These are phyloP conservation scores for Hypericum androsaemum DNA, from an alignment of 345 rosid genomes.

Conservation along the genomic window DNA sequence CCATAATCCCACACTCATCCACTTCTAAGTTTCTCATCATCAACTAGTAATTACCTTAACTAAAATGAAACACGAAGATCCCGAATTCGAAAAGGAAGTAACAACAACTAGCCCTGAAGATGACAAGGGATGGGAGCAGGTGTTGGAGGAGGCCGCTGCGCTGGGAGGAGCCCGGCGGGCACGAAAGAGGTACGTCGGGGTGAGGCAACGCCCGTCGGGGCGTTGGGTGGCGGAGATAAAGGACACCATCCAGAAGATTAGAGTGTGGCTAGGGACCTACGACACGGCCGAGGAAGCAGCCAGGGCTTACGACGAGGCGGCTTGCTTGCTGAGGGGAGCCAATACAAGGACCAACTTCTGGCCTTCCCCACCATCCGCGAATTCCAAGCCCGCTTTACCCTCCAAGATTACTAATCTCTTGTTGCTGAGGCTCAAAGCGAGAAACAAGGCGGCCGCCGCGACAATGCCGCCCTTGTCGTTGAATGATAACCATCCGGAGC, in stretches of 20 bases:
- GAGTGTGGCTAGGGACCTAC: slow-evolving; percentile 43
- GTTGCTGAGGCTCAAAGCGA: slow-evolving; percentile 26
- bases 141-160: slow-evolving; percentile 24
- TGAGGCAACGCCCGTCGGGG: slow-evolving; percentile 42
- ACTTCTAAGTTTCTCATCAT: too few species aligned
- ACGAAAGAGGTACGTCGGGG: slow-evolving; percentile 34
- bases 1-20: too few species aligned
- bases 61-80: too few species aligned
- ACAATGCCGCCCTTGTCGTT: background rate
- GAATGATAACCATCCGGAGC: slow-evolving; percentile 1
- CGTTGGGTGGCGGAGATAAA: slow-evolving; percentile 48
- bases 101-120: background rate
- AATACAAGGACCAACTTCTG: slow-evolving; percentile 43
- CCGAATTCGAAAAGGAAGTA: too few species aligned
- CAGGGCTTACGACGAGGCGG: slow-evolving; percentile 46
- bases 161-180: slow-evolving; percentile 20
- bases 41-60: too few species aligned
- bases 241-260: slow-evolving; percentile 44
- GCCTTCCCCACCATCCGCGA: slow-evolving; percentile 21
- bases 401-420: slow-evolving; percentile 30
- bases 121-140: slow-evolving; percentile 13
- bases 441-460: slow-evolving; percentile 6
- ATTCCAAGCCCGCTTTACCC: slow-evolving; percentile 31
- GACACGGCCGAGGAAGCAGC: slow-evolving; percentile 48
- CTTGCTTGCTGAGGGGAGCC: slow-evolving; percentile 43